Evolutionary conservation across 805 yeast species (phyloP), one percentile per base, ranked within the genome.

Genomic region (Metschnikowia kofuensis): DNA sequence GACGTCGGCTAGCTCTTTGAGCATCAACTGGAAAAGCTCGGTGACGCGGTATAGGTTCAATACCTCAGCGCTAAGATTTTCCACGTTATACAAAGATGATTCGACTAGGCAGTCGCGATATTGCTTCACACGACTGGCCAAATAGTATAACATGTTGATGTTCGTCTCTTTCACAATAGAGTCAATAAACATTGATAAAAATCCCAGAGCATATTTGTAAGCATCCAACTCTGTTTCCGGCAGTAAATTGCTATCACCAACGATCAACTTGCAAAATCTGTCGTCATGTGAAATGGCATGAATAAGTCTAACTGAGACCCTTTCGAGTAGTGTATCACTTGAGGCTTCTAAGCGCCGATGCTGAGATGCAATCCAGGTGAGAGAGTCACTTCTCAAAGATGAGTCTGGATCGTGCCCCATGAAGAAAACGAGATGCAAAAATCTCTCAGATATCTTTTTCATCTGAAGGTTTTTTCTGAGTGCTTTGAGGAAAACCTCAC

Each of bases 91-190:
- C 5, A 52, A 16, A 0, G 59, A 62, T 6, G 67, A 70, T 6
- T 69, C 76, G 4, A 71, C 56, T 26, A 53, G 73, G 41, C 75
- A 76, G 67, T 89, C 96, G 44, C 82, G 75, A 57, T 83, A 86
- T 63, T 88, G 95, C 61, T 89, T 89, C 15, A 89, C 77, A 46
- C 96, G 75, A 50, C 86, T 86, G 0, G 94, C 82, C 43, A 88
- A 69, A 63, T 90, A 89, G 61, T 81, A 89, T 6, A 90, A 63
- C 49, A 89, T 63, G 7, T 92, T 85, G 34, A 87, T 71, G 57
- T 89, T 91, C 30, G 83, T 84, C 40, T 78, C 76, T 2, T 75
- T 80, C 0, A 85, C 84, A 40, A 89, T 76, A 4, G 78, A 61
- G 36, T 78, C 83, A 44, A 89, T 63, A 51, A 75, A 85, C 63